phyloP scores from a whole-genome alignment of 768 basidiomycete species.

The Lyophyllum atratum region DNA sequence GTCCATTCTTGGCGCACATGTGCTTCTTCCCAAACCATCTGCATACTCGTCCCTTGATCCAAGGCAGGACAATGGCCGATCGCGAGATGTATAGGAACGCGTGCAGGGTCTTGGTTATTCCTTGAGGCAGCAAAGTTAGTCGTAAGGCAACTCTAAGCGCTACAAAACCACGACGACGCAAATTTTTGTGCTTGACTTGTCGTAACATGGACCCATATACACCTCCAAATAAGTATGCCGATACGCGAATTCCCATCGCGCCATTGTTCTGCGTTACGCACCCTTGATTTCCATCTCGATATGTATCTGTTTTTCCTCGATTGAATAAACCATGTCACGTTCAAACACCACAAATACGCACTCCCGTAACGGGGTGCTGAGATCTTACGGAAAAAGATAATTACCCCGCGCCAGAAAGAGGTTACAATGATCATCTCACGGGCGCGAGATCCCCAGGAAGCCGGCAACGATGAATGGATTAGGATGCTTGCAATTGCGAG shows the following conservation, averaged over 20 bases:
- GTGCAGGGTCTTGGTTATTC: background rate
- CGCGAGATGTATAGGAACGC: background rate
- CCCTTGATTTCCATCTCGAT: background rate
- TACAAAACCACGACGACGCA: too few species aligned
- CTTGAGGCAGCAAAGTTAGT: too few species aligned
- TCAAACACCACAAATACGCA: background rate
- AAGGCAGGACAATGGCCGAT: conserved; percentile 1
- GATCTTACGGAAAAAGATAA: background rate
- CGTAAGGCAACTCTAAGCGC: too few species aligned
- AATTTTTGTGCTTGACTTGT: background rate
- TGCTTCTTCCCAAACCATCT: background rate
- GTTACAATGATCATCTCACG: background rate
- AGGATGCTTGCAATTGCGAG: background rate
- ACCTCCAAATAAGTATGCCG: background rate
- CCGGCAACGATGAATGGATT: background rate
- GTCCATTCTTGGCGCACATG: background rate
- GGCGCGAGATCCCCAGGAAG: background rate
- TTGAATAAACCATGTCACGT: background rate
- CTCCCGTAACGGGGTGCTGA: background rate
- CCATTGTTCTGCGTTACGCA: background rate
- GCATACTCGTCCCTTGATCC: background rate
- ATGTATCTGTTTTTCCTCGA: background rate
- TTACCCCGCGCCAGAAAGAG: background rate
- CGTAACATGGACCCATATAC: background rate
- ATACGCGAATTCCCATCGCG: background rate